Evolutionary conservation across 352 stramenopile genomes (phyloP).

Genomic region (Phytophthora europaea): DNA sequence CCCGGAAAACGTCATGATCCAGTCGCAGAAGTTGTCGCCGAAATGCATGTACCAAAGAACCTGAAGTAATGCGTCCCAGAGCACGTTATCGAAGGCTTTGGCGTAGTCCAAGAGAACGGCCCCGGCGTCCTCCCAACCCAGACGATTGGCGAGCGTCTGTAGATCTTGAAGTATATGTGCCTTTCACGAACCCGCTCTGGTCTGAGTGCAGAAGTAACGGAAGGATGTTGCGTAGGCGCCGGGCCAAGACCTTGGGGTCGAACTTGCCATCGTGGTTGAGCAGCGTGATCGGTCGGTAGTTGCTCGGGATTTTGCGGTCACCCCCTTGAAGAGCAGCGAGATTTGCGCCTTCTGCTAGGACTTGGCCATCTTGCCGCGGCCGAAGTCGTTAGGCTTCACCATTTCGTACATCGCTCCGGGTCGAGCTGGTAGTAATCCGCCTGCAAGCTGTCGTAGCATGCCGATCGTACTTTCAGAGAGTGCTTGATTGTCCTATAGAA

Average conservation of each 20-base stretch:
- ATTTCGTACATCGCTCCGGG: no score
- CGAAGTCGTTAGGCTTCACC: no score
- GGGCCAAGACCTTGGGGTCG: neutral
- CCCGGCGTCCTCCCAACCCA: neutral
- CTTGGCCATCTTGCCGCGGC: no score
- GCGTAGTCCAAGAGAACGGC: constrained; percentile 2
- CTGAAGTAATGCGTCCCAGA: constrained; percentile 1
- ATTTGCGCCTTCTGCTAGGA: no score
- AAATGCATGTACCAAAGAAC: neutral
- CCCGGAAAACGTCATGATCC: neutral
- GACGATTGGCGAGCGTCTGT: neutral
- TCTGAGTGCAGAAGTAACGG: neutral
- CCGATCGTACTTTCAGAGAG: no score
- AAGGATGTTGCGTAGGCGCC: neutral
- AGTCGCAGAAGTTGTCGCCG: neutral
- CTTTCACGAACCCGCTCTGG: constrained; percentile 1
- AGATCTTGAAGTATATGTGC: neutral
- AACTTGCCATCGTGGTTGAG: constrained; percentile 9
- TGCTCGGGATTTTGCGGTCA: neutral
- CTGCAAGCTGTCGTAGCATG: no score
- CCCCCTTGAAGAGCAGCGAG: no score
- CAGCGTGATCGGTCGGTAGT: constrained; percentile 8
- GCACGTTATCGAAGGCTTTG: constrained; percentile 8
- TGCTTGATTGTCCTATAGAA: no score
- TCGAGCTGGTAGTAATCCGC: no score